Evolutionary conservation across 257 asterid genomes (phyloP).

Genomic region (Solanum paucissectum): DNA sequence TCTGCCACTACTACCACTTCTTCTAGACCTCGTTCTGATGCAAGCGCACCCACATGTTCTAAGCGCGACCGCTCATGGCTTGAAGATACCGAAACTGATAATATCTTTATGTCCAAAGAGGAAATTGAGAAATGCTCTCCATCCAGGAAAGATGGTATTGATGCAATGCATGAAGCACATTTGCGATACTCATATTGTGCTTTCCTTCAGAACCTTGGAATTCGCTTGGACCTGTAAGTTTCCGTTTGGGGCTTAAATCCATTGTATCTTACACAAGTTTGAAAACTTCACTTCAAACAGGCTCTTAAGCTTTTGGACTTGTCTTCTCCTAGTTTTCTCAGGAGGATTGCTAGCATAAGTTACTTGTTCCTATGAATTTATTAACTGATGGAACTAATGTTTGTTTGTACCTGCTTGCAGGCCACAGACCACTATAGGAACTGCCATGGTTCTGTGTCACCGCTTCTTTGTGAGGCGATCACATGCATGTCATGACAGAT

Average conservation of each 20-base stretch:
- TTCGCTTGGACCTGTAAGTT: slow-evolving; percentile 78
- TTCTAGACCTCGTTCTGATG: slow-evolving; percentile 10
- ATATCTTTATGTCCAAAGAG: slow-evolving; percentile 65
- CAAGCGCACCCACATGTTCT: slow-evolving; percentile 23
- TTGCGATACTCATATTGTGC: slow-evolving; percentile 87
- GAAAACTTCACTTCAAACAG: neutral
- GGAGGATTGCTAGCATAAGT: neutral
- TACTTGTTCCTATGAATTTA: neutral
- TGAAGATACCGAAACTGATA: slow-evolving; percentile 53
- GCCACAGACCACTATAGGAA: slow-evolving; percentile 88
- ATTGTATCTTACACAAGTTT: neutral
- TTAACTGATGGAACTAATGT: neutral
- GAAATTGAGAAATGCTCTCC: slow-evolving; percentile 91
- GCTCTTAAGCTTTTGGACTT: neutral
- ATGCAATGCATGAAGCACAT: slow-evolving; percentile 64
- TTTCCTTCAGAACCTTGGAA: slow-evolving; percentile 84
- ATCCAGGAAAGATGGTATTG: slow-evolving; percentile 91
- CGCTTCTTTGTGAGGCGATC: slow-evolving; percentile 88
- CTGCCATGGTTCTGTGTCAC: slow-evolving; percentile 95
- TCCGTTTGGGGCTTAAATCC: neutral
- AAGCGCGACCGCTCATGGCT: slow-evolving; percentile 58
- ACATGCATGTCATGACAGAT: slow-evolving; percentile 95
- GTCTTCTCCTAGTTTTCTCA: neutral
- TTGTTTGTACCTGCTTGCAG: slow-evolving; percentile 36
- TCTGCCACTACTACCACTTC: slow-evolving; percentile 3